Conservation (phyloP, 116 monocot species). For the Iris pallida region DNA sequence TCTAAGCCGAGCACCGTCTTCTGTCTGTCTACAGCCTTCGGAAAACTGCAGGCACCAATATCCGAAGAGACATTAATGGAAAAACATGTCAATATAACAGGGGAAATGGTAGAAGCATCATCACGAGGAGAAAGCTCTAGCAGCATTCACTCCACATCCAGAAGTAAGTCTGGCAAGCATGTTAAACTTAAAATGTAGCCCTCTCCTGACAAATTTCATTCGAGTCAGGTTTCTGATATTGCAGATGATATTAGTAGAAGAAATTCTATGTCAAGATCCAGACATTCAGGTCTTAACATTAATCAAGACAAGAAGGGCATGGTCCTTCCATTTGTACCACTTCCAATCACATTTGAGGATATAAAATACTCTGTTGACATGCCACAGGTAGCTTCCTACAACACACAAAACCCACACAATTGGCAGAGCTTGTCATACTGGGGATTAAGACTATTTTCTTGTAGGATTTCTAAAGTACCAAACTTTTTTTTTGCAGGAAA, state of each 20-base stretch:
- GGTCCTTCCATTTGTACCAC: conserved; percentile 12
- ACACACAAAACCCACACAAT: no score
- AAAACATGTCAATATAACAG: conserved; percentile 11
- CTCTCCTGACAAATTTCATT: no score
- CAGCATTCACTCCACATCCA: not conserved
- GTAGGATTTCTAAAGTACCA: not conserved
- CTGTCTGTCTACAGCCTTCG: conserved; percentile 5
- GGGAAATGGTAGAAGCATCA: not conserved
- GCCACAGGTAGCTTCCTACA: conserved; percentile 7
- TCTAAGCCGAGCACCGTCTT: no score
- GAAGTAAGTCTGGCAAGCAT: no score
- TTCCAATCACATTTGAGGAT: conserved; percentile 10
- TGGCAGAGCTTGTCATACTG: not conserved
- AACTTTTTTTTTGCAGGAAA: not conserved
- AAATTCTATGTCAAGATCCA: no score
- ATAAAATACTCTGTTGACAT: conserved; percentile 12
- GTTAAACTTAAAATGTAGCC: no score
- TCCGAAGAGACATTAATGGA: conserved; percentile 19
- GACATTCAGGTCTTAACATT: not conserved
- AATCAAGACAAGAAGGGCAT: conserved; percentile 9
- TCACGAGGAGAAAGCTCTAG: not conserved
- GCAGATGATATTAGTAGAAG: no score
- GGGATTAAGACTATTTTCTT: not conserved
- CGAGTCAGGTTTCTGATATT: no score
- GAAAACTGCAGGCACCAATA: conserved; percentile 2